phyloP scores from a whole-genome alignment of 2,329 filamentous ascomycete genomes.

The Coniella vitis region DNA sequence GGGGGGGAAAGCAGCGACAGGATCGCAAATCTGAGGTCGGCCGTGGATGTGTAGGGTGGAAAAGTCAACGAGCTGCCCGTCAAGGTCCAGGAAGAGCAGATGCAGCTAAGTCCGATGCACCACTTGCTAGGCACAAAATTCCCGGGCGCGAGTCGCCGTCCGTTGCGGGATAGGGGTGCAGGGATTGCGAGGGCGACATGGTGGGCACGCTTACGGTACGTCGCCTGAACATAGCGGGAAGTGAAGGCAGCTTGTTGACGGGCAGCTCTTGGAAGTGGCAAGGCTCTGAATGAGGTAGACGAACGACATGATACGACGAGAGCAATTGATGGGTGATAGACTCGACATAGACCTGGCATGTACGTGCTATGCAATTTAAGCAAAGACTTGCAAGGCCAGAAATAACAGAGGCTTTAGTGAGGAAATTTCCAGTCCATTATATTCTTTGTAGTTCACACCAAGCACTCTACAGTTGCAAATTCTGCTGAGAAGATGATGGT shows the following conservation, averaged over 20 bases:
- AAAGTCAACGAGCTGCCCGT: constrained; percentile 9
- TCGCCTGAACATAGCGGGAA: too few relatives aligned
- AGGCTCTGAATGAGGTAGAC: background rate
- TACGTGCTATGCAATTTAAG: too few relatives aligned
- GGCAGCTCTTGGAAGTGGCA: background rate
- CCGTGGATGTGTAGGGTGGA: constrained; percentile 7
- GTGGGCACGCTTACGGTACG: constrained; percentile 3
- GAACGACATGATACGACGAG: background rate
- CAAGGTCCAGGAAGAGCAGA: constrained; percentile 11
- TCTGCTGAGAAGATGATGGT: too few relatives aligned
- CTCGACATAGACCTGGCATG: too few relatives aligned
- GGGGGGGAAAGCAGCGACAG: constrained; percentile 2
- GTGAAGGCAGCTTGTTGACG: too few relatives aligned
- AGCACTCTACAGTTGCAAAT: too few relatives aligned
- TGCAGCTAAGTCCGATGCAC: background rate
- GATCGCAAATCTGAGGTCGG: background rate
- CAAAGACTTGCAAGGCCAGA: background rate
- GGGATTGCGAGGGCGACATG: background rate
- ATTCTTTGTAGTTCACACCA: too few relatives aligned
- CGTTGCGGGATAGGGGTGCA: constrained; percentile 5
- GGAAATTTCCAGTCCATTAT: too few relatives aligned
- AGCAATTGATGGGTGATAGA: too few relatives aligned
- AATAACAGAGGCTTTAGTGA: background rate
- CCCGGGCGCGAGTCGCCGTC: constrained; percentile 1
- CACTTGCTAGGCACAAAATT: background rate